phyloP scores from a whole-genome alignment of 2,329 filamentous ascomycete genomes.

The Pseudocercospora ulei region DNA sequence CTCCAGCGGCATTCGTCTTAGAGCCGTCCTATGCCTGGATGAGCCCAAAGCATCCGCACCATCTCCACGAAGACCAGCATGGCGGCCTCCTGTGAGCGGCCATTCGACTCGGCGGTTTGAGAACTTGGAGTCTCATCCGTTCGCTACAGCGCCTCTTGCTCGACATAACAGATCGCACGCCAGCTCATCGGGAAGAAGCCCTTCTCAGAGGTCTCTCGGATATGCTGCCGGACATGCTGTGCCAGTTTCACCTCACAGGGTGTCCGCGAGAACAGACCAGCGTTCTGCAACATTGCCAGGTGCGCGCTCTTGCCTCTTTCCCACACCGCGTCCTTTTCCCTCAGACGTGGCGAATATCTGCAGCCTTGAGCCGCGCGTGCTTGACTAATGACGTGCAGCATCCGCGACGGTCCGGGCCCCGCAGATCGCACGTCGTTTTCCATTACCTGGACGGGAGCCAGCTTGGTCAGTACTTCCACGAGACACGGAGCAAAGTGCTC shows the following conservation, averaged over 20 bases:
- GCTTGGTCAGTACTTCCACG: constrained; percentile 4
- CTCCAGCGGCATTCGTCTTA: constrained; percentile 3
- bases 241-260: constrained; percentile 22
- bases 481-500: background rate
- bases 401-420: constrained; percentile 21
- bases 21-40: background rate
- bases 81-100: constrained; percentile 32
- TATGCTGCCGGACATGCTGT: constrained; percentile 22
- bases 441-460: constrained; percentile 18
- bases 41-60: background rate
- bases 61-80: constrained; percentile 14
- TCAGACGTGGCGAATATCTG: no score
- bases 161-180: background rate
- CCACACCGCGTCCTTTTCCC: no score
- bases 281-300: constrained; percentile 20
- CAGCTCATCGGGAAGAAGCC: constrained; percentile 5
- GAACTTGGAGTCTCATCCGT: constrained; percentile 25
- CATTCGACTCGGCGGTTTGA: constrained; percentile 24
- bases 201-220: constrained; percentile 22
- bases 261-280: constrained; percentile 14
- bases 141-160: constrained; percentile 16
- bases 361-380: no score
- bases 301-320: no score
- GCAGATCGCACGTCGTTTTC: constrained; percentile 25
- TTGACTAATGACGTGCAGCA: no score